Percentiles rank a stretch among this genome's conserved stretches.
phyloP scores from a whole-genome alignment of 352 stramenopile genomes.

The Pythium phragmiticola region DNA sequence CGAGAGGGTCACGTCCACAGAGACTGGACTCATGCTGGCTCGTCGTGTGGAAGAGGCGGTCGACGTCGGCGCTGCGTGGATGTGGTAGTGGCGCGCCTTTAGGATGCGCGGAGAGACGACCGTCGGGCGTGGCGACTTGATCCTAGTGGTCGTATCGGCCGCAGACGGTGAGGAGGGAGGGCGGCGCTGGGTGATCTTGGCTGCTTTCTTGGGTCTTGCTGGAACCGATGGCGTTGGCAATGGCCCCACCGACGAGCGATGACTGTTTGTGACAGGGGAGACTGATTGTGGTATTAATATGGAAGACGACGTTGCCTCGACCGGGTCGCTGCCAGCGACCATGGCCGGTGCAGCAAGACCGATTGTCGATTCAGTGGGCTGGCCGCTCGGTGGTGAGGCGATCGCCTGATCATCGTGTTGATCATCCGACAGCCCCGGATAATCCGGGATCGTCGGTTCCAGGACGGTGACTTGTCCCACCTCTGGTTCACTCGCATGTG shows the following conservation, averaged over 20 bases:
- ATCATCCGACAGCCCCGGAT: too few relatives aligned
- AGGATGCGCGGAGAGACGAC: background rate
- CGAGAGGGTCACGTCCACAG: background rate
- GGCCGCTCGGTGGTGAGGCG: too few relatives aligned
- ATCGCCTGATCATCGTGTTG: too few relatives aligned
- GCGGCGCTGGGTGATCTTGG: background rate
- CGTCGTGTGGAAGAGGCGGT: too few relatives aligned
- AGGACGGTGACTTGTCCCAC: too few relatives aligned
- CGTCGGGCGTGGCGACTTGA: background rate
- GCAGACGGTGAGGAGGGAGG: background rate
- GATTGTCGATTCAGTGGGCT: background rate
- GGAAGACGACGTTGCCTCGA: background rate
- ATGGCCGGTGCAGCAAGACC: background rate
- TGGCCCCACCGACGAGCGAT: background rate
- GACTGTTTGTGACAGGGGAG: background rate
- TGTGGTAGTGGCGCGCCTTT: background rate
- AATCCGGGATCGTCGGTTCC: too few relatives aligned
- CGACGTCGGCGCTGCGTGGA: background rate
- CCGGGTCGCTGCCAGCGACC: background rate
- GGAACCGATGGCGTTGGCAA: background rate
- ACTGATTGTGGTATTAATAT: background rate
- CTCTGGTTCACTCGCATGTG: too few relatives aligned
- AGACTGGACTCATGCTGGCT: too few relatives aligned
- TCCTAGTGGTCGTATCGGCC: background rate
- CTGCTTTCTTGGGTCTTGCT: background rate